Evolutionary conservation across 2,329 filamentous ascomycete species (phyloP).

Genomic region (Paraconiothyrium sp.): DNA sequence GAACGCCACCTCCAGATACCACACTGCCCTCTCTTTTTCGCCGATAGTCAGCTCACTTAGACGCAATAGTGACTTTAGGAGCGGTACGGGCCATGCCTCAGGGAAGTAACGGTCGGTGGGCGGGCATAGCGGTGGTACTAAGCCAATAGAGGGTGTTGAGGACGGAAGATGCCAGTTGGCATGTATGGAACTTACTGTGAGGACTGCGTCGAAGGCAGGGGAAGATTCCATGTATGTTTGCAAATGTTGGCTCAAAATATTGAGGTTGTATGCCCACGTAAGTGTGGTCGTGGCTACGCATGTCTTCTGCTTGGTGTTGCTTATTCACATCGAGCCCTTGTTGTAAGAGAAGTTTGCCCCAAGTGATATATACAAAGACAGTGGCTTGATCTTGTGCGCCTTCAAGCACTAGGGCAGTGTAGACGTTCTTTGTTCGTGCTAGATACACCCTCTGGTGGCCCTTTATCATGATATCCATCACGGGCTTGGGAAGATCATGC

Average conservation of each 20-base stretch:
- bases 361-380: not conserved
- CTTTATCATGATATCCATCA: not conserved
- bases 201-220: not conserved
- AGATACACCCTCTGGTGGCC: not conserved
- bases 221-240: not conserved
- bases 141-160: not conserved
- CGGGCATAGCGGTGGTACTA: not conserved
- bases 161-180: not conserved
- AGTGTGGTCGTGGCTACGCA: not conserved
- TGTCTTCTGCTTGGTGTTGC: not conserved
- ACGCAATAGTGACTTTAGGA: not conserved
- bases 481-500: not conserved
- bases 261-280: not conserved
- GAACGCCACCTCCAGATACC: not conserved
- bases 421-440: not conserved
- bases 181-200: not conserved
- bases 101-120: not conserved
- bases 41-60: not conserved
- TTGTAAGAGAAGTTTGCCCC: not conserved
- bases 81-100: not conserved
- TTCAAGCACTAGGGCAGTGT: not conserved
- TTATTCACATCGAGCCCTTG: not conserved
- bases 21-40: not conserved
- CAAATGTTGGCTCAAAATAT: not conserved
- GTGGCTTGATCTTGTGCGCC: not conserved